Evolutionary conservation across 352 stramenopile species (phyloP).

Genomic region (Hyphochytrium catenoides): DNA sequence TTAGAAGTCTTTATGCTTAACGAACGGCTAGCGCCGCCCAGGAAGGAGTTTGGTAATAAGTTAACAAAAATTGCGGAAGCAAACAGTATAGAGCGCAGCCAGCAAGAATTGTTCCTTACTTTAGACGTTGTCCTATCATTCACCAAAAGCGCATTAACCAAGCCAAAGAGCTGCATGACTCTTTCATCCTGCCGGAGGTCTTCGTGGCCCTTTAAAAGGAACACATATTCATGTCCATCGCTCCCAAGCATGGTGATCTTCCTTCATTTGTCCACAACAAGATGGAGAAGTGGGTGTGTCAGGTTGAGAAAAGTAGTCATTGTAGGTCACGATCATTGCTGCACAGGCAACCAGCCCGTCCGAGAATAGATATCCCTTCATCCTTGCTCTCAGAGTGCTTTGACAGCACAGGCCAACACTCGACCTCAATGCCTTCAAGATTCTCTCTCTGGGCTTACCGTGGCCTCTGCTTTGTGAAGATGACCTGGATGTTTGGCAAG

Average conservation of each 20-base stretch:
- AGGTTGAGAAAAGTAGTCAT: too few relatives aligned
- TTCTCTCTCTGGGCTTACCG: slow-evolving; percentile 20
- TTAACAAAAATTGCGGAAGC: too few relatives aligned
- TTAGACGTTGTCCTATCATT: slow-evolving; percentile 86
- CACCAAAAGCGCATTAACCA: slow-evolving; percentile 96
- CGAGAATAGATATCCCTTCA: too few relatives aligned
- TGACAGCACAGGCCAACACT: not conserved
- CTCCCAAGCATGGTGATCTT: slow-evolving; percentile 82
- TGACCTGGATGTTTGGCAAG: slow-evolving; percentile 75
- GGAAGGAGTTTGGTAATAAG: too few relatives aligned
- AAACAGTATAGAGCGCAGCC: too few relatives aligned
- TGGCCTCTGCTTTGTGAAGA: slow-evolving; percentile 92
- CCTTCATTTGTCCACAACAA: too few relatives aligned
- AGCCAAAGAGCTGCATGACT: slow-evolving; percentile 96
- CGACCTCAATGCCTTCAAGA: not conserved
- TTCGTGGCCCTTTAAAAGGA: slow-evolving; percentile 97
- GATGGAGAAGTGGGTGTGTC: too few relatives aligned
- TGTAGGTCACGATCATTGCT: too few relatives aligned
- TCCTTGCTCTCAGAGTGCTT: too few relatives aligned
- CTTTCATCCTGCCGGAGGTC: slow-evolving; percentile 97
- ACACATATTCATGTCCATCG: slow-evolving; percentile 94
- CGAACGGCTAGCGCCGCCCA: too few relatives aligned
- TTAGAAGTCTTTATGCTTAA: too few relatives aligned
- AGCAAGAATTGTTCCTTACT: too few relatives aligned
- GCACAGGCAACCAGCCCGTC: not conserved